Evolutionary conservation across 257 asterid genomes (phyloP).

Genomic region (Petunia axillaris): DNA sequence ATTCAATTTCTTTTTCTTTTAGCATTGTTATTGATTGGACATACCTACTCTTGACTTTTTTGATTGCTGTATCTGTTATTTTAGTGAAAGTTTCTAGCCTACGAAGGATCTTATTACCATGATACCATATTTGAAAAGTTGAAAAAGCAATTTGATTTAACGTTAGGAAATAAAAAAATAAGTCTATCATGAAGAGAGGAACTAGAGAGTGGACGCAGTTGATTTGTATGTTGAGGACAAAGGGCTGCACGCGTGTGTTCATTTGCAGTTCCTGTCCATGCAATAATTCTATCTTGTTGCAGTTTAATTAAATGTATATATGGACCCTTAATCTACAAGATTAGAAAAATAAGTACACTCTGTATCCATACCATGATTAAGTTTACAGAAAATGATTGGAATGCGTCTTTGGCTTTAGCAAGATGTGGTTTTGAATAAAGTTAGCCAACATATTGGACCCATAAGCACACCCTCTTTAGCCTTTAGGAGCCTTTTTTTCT

Average conservation of each 20-base stretch:
- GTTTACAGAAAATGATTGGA: constrained; percentile 26
- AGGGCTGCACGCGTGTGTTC: constrained; percentile 34
- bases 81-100: background rate
- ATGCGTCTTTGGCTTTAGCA: constrained; percentile 22
- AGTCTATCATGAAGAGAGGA: background rate
- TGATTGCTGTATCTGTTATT: background rate
- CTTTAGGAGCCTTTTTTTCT: constrained; percentile 19
- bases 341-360: constrained; percentile 12
- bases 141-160: constrained; percentile 3
- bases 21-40: constrained; percentile 17
- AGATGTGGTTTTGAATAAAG: constrained; percentile 24
- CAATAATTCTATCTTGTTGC: constrained; percentile 22
- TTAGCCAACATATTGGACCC: constrained; percentile 43
- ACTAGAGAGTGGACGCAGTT: background rate
- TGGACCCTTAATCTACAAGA: constrained; percentile 24
- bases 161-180: background rate
- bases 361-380: constrained; percentile 19
- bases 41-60: background rate
- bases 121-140: background rate
- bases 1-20: background rate
- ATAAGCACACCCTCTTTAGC: background rate
- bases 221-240: constrained; percentile 25
- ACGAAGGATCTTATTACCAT: background rate
- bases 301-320: background rate
- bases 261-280: constrained; percentile 25